Evolutionary conservation across 257 asterid species (phyloP).

Genomic region (Oldenlandia corymbosa): DNA sequence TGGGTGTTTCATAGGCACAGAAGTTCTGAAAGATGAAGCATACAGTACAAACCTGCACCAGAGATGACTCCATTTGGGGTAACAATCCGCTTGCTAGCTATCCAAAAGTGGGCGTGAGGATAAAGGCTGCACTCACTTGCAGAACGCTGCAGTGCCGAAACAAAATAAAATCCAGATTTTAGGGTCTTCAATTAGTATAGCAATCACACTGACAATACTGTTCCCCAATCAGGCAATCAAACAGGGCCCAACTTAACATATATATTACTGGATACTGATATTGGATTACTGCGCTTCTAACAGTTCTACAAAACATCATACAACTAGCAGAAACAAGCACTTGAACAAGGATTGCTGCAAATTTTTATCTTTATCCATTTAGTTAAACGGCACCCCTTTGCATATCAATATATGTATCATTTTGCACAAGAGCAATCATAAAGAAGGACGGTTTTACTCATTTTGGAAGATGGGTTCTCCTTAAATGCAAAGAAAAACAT

Average conservation of each 20-base stretch:
- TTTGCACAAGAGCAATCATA: not conserved
- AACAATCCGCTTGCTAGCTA: constrained; percentile 79
- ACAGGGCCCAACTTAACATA: not conserved
- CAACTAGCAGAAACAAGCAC: not conserved
- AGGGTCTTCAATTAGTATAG: not conserved
- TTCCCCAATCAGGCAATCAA: not conserved
- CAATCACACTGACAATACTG: not conserved
- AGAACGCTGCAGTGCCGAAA: constrained; percentile 37
- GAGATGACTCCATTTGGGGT: constrained; percentile 61
- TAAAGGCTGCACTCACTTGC: constrained; percentile 66
- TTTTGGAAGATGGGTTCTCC: not conserved
- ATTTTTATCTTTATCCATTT: not conserved
- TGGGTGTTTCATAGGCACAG: not conserved
- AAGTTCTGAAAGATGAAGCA: constrained; percentile 4
- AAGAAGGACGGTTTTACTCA: not conserved
- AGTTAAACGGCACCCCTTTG: not conserved
- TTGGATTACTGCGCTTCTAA: not conserved
- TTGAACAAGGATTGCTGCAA: not conserved
- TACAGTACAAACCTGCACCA: constrained; percentile 68
- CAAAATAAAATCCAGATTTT: not conserved
- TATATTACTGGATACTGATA: not conserved
- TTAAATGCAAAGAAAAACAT: constrained; percentile 9
- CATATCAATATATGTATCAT: not conserved
- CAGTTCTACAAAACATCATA: not conserved
- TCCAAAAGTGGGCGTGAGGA: constrained; percentile 69